Base-by-base conservation (phyloP, 352 stramenopile species). In the Pelagophyceae sp. region DNA sequence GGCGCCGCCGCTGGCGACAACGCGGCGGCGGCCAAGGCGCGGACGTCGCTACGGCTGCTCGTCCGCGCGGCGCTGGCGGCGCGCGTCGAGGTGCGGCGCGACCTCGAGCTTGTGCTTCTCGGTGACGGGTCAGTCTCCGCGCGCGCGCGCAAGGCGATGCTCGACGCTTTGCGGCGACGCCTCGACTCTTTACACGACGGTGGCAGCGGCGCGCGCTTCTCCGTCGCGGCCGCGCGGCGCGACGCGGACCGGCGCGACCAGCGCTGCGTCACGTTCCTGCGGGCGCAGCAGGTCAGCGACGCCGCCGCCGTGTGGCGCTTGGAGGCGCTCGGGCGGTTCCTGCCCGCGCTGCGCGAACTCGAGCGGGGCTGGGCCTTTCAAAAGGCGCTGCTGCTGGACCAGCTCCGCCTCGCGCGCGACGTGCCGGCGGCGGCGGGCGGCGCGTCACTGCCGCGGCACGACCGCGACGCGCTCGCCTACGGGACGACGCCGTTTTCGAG, bases 281-380 rank as follows among this genome's bases (percentile, higher is more conserved):
- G 2, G 17, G 23, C 3, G 2, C 67, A 32, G 33, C 5, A 11
- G 23, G 58, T 27, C 11, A 11, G 29, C 23, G 27, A 37, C 35
- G 20, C 5, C 2, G 38, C 33, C 35, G 35, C 1, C 17, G 38
- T 6, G 33, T 27, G 35, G 35, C 6, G 19, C 17, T 1, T 74
- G 2, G 67, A 1, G 37, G 67, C 35, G 15, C 67, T 74, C 17
- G 33, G 35, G 1, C 5, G 11, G 67, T 6, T 15, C 20, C 3
- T 74, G 15, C 5, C 35, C 17, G 17, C 6, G 33, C 67, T 35
- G 35, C 67, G 33, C 5, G 38, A 15, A 1, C 6, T 74, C 15
- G 67, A 74, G 38, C 33, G 38, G 35, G 20, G 17, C 20, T 58
- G 35, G 67, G 29, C 37, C 20, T 74, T 74, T n/a, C 67, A 74